Evolutionary conservation across 148 eudicot genomes (phyloP).

Genomic region (Simmondsia chinensis): DNA sequence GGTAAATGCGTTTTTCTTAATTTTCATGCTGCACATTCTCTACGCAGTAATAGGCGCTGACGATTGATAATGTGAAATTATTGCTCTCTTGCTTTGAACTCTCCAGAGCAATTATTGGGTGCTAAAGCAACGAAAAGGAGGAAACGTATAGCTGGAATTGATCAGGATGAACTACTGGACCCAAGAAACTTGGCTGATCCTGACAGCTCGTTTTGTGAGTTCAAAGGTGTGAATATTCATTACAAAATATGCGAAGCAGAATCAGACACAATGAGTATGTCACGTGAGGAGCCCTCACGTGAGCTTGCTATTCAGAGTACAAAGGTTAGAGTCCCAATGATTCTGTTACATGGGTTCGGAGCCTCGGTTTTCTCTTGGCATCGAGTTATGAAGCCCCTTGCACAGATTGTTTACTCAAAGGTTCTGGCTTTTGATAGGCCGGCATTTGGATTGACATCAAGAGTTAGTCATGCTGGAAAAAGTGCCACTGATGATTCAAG

Average conservation of each 20-base stretch:
- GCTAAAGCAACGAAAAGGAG: conserved; percentile 28
- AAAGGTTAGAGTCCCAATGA: conserved; percentile 44
- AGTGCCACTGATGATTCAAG: conserved; percentile 24
- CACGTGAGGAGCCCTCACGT: conserved; percentile 21
- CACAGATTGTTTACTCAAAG: conserved; percentile 41
- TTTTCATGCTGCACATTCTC: neutral
- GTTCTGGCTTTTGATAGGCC: conserved; percentile 96
- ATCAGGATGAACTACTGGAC: conserved; percentile 72
- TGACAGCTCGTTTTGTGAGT: conserved; percentile 78
- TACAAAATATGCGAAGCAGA: conserved; percentile 63
- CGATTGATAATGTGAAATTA: conserved; percentile 4
- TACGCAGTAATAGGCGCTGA: neutral
- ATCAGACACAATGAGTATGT: conserved; percentile 12
- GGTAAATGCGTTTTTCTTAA: too few species aligned
- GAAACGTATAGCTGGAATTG: conserved; percentile 66
- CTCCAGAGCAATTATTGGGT: conserved; percentile 41
- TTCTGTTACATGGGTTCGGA: conserved; percentile 89
- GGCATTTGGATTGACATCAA: conserved; percentile 88
- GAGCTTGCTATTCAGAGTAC: conserved; percentile 9
- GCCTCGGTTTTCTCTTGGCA: conserved; percentile 89
- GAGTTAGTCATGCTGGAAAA: conserved; percentile 28
- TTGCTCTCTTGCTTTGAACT: conserved; percentile 8
- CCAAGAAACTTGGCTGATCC: conserved; percentile 73
- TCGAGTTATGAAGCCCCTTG: conserved; percentile 71
- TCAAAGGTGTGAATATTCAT: conserved; percentile 78